Evolutionary conservation across 306 rosid species (phyloP), one percentile per base, ranked within the genome.

Genomic region (Cicer bijugum): DNA sequence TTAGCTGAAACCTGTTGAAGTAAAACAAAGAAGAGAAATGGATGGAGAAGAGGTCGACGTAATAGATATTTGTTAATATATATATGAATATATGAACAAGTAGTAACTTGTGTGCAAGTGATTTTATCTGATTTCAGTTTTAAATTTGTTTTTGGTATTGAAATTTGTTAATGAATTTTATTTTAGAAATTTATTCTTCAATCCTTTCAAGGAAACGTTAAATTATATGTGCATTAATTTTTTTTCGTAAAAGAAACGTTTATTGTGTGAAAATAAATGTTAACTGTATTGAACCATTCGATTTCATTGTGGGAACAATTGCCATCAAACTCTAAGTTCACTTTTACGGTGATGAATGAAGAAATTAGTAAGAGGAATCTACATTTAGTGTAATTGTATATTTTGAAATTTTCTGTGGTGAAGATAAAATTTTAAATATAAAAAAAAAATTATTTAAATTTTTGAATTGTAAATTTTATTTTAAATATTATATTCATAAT

Each of bases 21-120:
- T 1, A 56, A 20, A 72, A 19, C 9, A 7, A 14, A 65, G 84
- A 71, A 60, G 82, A 72, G 69, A 71, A 14, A 9, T 20, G 20
- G 68, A 12, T 28, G 69, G 68, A 55, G 66, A 17, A 57, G 40
- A 57, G 61, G 1, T 23, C 33, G 33, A 40, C 72, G 39, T 17
- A 55, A 19, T 6, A 55, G 60, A 55, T 55, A 55, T 55, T 55
- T 17, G 35, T 55, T 55, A 55, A 9, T 52, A n/a, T n/a, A n/a
- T n/a, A n/a, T n/a, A 52, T 52, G 33, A 16, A 52, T 5, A 9
- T 52, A 52, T 52, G 33, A 16, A 52, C 6, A 8, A 20, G 37
- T 56, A 28, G 39, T 57, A 57, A 14, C 38, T 57, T 19, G 62
- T 28, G 62, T 56, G 1, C 38, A 56, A 56, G 7, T 56, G 38